Percentiles rank a stretch among this genome's conserved stretches.
These are phyloP conservation scores for Penicillium sp. DNA, from an alignment of 2,329 filamentous ascomycete genomes.

Conservation along the genomic window DNA sequence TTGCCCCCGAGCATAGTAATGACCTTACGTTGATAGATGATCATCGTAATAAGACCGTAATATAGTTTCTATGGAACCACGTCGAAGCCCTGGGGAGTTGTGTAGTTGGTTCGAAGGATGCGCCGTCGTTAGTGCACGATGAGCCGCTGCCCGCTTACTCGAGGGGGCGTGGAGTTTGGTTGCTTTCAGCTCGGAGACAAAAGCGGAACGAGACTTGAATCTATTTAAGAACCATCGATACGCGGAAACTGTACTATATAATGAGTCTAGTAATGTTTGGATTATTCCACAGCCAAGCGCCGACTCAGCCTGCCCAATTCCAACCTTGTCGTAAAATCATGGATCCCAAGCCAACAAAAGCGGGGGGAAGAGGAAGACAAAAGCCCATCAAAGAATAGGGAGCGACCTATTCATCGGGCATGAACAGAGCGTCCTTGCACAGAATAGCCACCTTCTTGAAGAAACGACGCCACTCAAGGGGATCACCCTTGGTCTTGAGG, in stretches of 20 bases:
- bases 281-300: constrained; percentile 9
- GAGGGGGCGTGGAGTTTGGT: no score
- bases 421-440: constrained; percentile 81
- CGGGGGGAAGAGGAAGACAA: background rate
- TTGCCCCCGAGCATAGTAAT: no score
- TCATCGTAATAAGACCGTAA: no score
- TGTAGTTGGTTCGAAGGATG: no score
- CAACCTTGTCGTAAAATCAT: constrained; percentile 17
- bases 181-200: background rate
- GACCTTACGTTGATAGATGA: no score
- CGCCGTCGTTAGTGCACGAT: no score
- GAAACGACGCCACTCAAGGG: constrained; percentile 91
- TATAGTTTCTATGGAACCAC: no score
- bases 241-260: background rate
- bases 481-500: constrained; percentile 92
- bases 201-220: background rate
- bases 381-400: background rate
- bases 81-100: no score
- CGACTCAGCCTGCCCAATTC: background rate
- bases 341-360: constrained; percentile 9
- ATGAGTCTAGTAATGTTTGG: background rate
- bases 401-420: constrained; percentile 47
- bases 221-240: background rate
- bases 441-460: constrained; percentile 94
- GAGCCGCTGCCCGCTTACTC: no score